These are phyloP conservation scores for Hericium erinaceus DNA, from an alignment of 768 basidiomycete species.

Conservation along the genomic window DNA sequence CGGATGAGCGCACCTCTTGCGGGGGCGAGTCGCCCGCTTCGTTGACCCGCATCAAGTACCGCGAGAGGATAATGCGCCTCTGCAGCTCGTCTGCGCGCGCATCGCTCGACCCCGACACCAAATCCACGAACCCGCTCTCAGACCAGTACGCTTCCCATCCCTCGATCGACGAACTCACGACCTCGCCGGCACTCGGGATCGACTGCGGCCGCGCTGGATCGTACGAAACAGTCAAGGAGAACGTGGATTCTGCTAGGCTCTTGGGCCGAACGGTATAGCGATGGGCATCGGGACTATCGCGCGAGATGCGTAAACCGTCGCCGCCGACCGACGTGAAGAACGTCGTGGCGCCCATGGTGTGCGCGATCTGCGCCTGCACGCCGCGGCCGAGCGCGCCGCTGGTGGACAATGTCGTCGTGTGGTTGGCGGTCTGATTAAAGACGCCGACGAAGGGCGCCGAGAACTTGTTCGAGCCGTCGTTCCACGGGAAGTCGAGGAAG, in stretches of 20 bases:
- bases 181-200: background rate
- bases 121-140: constrained; percentile 41
- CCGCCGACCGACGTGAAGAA: constrained; percentile 9
- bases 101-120: constrained; percentile 40
- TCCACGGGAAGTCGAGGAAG: constrained; percentile 55
- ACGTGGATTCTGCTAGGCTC: background rate
- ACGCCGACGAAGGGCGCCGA: constrained; percentile 48
- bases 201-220: background rate
- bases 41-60: constrained; percentile 50
- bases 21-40: constrained; percentile 47
- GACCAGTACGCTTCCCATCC: constrained; percentile 37
- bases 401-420: constrained; percentile 27
- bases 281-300: background rate
- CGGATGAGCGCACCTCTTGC: constrained; percentile 36
- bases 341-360: background rate
- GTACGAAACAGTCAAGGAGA: background rate
- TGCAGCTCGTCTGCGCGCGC: constrained; percentile 45
- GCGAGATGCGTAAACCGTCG: constrained; percentile 17
- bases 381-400: constrained; percentile 19
- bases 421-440: constrained; percentile 38
- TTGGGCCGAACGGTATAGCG: background rate
- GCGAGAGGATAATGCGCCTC: constrained; percentile 43
- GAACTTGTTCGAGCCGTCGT: constrained; percentile 47
- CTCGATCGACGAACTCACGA: background rate
- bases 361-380: background rate